Percentiles rank a stretch among this genome's conserved stretches.
phyloP scores from a whole-genome alignment of 1,284 basidiomycete species.

The Heterobasidion parviporum region DNA sequence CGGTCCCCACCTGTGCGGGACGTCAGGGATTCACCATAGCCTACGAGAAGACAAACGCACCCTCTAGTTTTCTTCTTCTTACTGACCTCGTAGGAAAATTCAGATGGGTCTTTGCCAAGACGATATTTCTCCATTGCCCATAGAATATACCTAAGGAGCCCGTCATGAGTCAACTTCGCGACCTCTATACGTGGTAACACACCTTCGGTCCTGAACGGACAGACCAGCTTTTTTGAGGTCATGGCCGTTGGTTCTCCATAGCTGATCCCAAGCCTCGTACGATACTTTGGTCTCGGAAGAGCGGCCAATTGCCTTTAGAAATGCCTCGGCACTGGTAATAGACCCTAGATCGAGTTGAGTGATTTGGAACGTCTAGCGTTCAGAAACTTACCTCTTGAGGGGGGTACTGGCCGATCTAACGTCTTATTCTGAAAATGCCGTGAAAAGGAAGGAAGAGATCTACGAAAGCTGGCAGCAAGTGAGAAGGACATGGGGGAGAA shows the following conservation, averaged over 20 bases:
- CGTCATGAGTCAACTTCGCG: background rate
- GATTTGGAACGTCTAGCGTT: background rate
- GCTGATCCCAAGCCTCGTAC: slow-evolving; percentile 51
- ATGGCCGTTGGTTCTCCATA: slow-evolving; percentile 54
- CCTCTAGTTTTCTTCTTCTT: slow-evolving; percentile 73
- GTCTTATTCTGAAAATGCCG: background rate
- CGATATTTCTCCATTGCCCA: slow-evolving; percentile 81
- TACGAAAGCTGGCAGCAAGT: background rate
- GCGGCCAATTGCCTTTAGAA: slow-evolving; percentile 68
- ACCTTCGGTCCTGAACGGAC: slow-evolving; percentile 59
- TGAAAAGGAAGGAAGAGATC: background rate
- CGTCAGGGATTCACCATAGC: slow-evolving; percentile 5
- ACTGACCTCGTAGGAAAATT: slow-evolving; percentile 56
- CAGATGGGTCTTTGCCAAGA: slow-evolving; percentile 40
- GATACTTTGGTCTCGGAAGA: slow-evolving; percentile 54
- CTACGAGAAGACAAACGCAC: slow-evolving; percentile 33
- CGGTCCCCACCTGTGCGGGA: slow-evolving; percentile 41
- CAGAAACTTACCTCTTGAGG: background rate
- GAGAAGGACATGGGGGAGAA: background rate
- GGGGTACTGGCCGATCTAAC: background rate
- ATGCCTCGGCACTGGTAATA: slow-evolving; percentile 46
- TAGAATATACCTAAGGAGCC: slow-evolving; percentile 54
- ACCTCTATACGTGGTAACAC: slow-evolving; percentile 11
- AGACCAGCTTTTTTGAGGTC: slow-evolving; percentile 61
- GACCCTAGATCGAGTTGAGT: slow-evolving; percentile 19